phyloP scores from a whole-genome alignment of 768 basidiomycete genomes.

The Rhodotorula taiwanensis region DNA sequence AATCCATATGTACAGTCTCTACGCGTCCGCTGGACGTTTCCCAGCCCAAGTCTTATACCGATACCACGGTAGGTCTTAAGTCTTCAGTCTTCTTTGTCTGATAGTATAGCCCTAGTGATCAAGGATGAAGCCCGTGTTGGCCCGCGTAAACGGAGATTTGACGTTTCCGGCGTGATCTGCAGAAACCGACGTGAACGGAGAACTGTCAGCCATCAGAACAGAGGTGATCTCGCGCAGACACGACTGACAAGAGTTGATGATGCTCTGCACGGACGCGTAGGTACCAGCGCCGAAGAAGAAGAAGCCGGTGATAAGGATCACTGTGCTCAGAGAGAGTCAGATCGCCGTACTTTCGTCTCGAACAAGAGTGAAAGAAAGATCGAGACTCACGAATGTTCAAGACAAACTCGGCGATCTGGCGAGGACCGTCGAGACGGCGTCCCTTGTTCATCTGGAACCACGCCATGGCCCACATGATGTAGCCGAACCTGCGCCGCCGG shows the following conservation, averaged over 20 bases:
- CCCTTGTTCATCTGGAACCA: conserved; percentile 35
- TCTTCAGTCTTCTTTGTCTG: too few species aligned
- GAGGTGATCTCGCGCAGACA: not conserved
- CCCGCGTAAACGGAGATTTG: conserved; percentile 22
- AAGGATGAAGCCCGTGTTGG: conserved; percentile 15
- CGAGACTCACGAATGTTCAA: conserved; percentile 2
- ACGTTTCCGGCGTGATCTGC: conserved; percentile 7
- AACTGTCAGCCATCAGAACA: not conserved
- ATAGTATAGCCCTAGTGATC: too few species aligned
- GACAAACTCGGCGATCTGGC: conserved; percentile 10
- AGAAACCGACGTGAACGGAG: not conserved
- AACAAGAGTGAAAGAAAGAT: not conserved
- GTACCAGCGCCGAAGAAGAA: conserved; percentile 37
- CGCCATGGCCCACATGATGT: conserved; percentile 37
- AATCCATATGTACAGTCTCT: too few species aligned
- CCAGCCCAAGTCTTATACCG: too few species aligned
- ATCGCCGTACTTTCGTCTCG: not conserved
- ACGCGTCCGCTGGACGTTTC: too few species aligned
- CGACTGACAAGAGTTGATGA: conserved; percentile 3
- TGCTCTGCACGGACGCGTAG: conserved; percentile 21
- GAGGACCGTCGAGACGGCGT: not conserved
- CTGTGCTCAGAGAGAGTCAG: not conserved
- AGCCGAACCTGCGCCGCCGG: conserved; percentile 30
- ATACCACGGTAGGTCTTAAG: too few species aligned
- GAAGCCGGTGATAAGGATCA: conserved; percentile 29